These are phyloP conservation scores for Nymphaea colorata DNA, from an alignment of 164 flowering plant species.

Conservation along the genomic window DNA sequence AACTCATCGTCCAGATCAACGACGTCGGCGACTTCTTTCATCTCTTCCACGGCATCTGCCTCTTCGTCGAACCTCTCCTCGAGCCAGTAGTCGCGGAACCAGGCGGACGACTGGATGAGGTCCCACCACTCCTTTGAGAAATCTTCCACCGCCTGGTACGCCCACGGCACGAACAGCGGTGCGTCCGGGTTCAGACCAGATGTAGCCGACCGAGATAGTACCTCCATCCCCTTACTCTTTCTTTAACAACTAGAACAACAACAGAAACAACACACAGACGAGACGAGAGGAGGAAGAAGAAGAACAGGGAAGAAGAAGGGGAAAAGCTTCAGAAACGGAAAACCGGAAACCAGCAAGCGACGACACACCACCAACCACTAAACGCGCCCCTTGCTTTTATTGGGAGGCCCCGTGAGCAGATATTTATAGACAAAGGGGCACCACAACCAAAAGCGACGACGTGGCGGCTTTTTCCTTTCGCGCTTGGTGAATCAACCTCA, in stretches of 20 bases:
- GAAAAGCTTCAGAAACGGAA: too few species aligned
- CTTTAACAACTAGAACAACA: background rate
- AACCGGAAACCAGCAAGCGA: too few species aligned
- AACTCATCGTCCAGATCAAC: constrained; percentile 31
- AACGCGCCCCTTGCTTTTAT: too few species aligned
- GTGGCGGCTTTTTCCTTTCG: too few species aligned
- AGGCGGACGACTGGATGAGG: constrained; percentile 61
- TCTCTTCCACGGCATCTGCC: background rate
- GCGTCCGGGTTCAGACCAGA: constrained; percentile 77
- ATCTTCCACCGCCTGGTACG: constrained; percentile 72
- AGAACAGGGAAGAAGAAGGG: background rate
- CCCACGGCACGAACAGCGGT: constrained; percentile 60
- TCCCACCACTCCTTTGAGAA: constrained; percentile 89
- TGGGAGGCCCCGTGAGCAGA: too few species aligned
- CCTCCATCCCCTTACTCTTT: constrained; percentile 25
- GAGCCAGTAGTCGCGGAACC: constrained; percentile 93
- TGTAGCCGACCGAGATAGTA: constrained; percentile 16
- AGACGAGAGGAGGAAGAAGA: background rate
- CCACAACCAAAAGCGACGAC: too few species aligned
- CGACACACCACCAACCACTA: too few species aligned
- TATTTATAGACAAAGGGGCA: too few species aligned
- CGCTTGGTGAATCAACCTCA: too few species aligned
- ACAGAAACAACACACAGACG: background rate
- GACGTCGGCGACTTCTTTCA: background rate
- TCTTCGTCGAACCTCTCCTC: constrained; percentile 42